Base-by-base conservation (phyloP, 768 basidiomycete species). In the Trametes cingulata region DNA sequence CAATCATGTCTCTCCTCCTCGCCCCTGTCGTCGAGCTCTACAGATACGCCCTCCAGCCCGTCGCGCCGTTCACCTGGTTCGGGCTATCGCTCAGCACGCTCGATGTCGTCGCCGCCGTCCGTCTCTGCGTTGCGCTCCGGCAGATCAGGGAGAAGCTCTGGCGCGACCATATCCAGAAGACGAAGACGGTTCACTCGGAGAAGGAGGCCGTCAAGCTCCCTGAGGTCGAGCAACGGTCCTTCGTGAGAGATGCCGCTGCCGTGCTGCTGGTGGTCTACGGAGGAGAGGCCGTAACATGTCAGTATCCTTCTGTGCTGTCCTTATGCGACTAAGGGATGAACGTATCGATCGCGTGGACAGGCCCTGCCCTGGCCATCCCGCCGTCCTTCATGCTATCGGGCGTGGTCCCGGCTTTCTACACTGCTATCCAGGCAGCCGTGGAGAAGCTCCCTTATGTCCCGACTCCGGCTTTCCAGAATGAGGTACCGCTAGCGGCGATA, bases 341-440 rank as follows among this genome's bases (percentile, higher is more conserved):
- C 17, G 37, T 3, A 4, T 2, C n/a, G 2, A 24, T 17, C 10
- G 45, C n/a, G 19, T 62, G 49, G 50, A 14, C 65, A 90, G 89
- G 80, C 13, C 85, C 89, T 36, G 76, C 85, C 29, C 76, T 92
- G 54, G 81, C 86, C 3, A 65, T 82, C 27, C 80, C 90, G 1
- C 85, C 91, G 0, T 93, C 91, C 9, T 95, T 94, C 76, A 83
- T 95, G 80, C 61, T 85, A n/a, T 89, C 87, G 0, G 87, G 87
- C 1, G 78, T 82, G 8, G 78, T 84, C 4, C 85, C 88, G 1
- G 71, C 80, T 1, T 76, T 95, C 25, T 93, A 88, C 72, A 73
- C 80, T 10, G 69, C 72, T 14, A 73, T 79, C 0, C 91, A 92
- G 72, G 83, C 82, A 13, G 66, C 88, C 47, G 80, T 90, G 24